Evolutionary conservation across 495 filamentous ascomycete species (phyloP).

Genomic region (Pyrenula massariospora): DNA sequence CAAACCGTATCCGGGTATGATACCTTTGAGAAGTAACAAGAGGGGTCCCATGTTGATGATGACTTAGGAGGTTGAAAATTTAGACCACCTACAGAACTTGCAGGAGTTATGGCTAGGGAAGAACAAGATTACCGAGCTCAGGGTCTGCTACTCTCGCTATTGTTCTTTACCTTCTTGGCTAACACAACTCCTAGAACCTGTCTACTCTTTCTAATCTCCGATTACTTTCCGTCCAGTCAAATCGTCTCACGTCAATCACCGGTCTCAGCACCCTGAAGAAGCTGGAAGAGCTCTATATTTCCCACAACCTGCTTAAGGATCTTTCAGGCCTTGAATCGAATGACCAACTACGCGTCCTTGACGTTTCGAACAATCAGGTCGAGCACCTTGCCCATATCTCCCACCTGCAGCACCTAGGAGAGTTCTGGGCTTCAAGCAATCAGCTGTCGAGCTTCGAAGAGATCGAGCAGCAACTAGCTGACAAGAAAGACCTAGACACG

Average conservation of each 20-base stretch:
- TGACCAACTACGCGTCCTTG: slow-evolving; percentile 61
- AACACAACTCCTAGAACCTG: slow-evolving; percentile 36
- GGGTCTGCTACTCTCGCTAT: slow-evolving; percentile 23
- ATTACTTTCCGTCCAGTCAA: slow-evolving; percentile 93
- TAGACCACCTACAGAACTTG: slow-evolving; percentile 61
- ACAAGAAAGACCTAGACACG: slow-evolving; percentile 71
- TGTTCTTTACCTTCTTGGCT: not conserved
- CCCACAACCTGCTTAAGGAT: slow-evolving; percentile 82
- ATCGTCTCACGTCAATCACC: slow-evolving; percentile 72
- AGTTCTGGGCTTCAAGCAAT: slow-evolving; percentile 93
- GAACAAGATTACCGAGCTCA: slow-evolving; percentile 89
- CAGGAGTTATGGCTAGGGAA: slow-evolving; percentile 94
- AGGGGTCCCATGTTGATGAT: not conserved
- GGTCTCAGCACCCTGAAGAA: slow-evolving; percentile 61
- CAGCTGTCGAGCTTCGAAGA: slow-evolving; percentile 67
- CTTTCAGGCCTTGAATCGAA: slow-evolving; percentile 66
- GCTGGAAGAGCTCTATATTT: slow-evolving; percentile 93
- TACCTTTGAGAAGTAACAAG: not conserved
- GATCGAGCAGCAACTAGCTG: slow-evolving; percentile 64
- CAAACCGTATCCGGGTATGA: slow-evolving; percentile 70
- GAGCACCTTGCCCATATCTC: slow-evolving; percentile 59
- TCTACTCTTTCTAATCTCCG: slow-evolving; percentile 62
- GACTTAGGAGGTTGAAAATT: slow-evolving; percentile 69
- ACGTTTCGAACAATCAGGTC: slow-evolving; percentile 86
- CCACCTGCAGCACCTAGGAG: slow-evolving; percentile 61